These are phyloP conservation scores for Mortierella sp. DNA, from an alignment of 371 early-diverging fungal species.

Conservation along the genomic window DNA sequence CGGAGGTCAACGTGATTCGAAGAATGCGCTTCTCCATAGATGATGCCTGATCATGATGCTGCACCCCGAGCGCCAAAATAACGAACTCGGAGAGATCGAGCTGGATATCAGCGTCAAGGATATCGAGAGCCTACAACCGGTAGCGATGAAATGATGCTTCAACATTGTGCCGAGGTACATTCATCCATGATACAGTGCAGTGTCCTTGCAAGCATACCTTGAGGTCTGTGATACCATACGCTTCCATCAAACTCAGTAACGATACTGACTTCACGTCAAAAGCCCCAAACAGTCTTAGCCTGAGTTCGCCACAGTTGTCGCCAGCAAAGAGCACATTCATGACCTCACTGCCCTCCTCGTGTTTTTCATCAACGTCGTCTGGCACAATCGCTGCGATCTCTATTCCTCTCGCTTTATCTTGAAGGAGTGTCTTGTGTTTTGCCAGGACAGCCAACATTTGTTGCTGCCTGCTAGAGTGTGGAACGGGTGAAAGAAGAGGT, in stretches of 20 bases:
- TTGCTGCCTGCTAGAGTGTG: constrained; percentile 31
- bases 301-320: constrained; percentile 16
- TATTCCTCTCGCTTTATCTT: not conserved
- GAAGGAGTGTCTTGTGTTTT: not conserved
- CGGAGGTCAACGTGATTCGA: constrained; percentile 22
- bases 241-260: constrained; percentile 9
- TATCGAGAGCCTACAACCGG: constrained; percentile 11
- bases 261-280: constrained; percentile 30
- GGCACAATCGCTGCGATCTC: not conserved
- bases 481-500: constrained; percentile 33
- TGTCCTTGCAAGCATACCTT: constrained; percentile 3
- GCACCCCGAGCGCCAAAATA: constrained; percentile 9
- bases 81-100: constrained; percentile 32
- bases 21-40: not conserved
- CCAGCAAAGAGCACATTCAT: constrained; percentile 41
- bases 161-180: not conserved
- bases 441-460: constrained; percentile 17
- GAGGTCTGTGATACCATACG: not conserved
- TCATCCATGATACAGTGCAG: not conserved
- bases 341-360: constrained; percentile 40
- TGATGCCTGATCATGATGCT: not conserved
- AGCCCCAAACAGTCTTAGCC: constrained; percentile 30
- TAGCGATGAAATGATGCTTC: not conserved
- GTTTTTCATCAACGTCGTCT: constrained; percentile 6
- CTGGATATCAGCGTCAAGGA: constrained; percentile 26